A percentile compares a stretch with the other conserved stretches of the same genome.
phyloP scores from a whole-genome alignment of 2,329 filamentous ascomycete genomes.

The Blastomyces percursus region DNA sequence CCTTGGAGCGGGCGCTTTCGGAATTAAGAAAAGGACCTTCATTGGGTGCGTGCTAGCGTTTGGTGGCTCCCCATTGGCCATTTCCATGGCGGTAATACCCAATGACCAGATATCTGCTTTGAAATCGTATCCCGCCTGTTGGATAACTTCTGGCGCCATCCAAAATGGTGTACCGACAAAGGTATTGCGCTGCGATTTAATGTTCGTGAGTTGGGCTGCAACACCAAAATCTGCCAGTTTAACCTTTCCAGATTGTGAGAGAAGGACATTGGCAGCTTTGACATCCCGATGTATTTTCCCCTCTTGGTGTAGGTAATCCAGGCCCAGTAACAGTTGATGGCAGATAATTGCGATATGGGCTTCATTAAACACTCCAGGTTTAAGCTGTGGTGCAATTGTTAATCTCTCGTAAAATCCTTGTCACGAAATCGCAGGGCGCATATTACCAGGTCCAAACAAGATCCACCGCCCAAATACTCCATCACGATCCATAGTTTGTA shows the following conservation, averaged over 20 bases:
- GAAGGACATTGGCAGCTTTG: slow-evolving; percentile 89
- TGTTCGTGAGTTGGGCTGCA: slow-evolving; percentile 89
- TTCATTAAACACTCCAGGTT: slow-evolving; percentile 81
- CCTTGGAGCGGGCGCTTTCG: slow-evolving; percentile 72
- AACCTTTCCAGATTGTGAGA: slow-evolving; percentile 82
- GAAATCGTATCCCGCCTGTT: slow-evolving; percentile 73
- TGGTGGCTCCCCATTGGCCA: slow-evolving; percentile 81
- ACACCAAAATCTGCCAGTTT: slow-evolving; percentile 97
- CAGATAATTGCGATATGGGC: slow-evolving; percentile 88
- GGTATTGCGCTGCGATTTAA: slow-evolving; percentile 93
- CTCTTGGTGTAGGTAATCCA: slow-evolving; percentile 87
- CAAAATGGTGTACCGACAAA: slow-evolving; percentile 96
- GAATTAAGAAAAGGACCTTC: slow-evolving; percentile 87
- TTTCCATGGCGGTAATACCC: slow-evolving; percentile 82
- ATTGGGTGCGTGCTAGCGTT: slow-evolving; percentile 78
- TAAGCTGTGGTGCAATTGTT: slow-evolving; percentile 48
- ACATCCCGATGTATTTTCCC: slow-evolving; percentile 96
- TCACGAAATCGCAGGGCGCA: slow-evolving; percentile 1
- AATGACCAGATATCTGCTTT: slow-evolving; percentile 92
- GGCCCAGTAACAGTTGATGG: slow-evolving; percentile 74
- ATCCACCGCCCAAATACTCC: slow-evolving; percentile 93
- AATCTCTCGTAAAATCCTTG: slow-evolving; percentile 9
- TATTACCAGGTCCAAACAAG: slow-evolving; percentile 78
- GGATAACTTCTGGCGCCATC: slow-evolving; percentile 94
- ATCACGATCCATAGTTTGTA: slow-evolving; percentile 99